Conservation (phyloP, 441 rosid genomes). For the Gossypium davidsonii region DNA sequence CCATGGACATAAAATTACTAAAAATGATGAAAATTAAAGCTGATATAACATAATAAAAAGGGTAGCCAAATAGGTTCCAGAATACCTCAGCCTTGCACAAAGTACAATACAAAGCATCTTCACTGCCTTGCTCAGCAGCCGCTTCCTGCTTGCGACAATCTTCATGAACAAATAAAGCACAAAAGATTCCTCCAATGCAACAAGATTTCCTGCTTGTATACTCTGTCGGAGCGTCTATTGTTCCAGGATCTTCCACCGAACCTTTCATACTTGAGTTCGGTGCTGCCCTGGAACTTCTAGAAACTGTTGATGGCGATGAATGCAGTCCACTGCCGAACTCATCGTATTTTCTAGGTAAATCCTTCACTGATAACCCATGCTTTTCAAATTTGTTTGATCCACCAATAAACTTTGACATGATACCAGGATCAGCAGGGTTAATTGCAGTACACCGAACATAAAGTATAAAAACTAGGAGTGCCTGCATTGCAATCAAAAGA, state of each 20-base stretch:
- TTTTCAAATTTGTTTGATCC: slow-evolving; percentile 23
- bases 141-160: slow-evolving; percentile 55
- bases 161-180: slow-evolving; percentile 54
- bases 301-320: slow-evolving; percentile 71
- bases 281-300: slow-evolving; percentile 58
- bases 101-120: slow-evolving; percentile 67
- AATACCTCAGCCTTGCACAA: slow-evolving; percentile 66
- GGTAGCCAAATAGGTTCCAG: neutral
- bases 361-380: slow-evolving; percentile 35
- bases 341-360: slow-evolving; percentile 41
- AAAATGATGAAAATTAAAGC: neutral
- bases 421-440: slow-evolving; percentile 73
- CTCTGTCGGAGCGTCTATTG: slow-evolving; percentile 24
- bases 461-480: slow-evolving; percentile 53
- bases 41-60: neutral
- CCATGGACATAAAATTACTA: neutral
- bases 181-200: slow-evolving; percentile 39
- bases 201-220: slow-evolving; percentile 25
- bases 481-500: slow-evolving; percentile 30
- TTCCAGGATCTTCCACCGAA: slow-evolving; percentile 46
- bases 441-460: slow-evolving; percentile 68
- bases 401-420: slow-evolving; percentile 49
- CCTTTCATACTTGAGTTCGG: slow-evolving; percentile 66
- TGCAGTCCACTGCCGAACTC: slow-evolving; percentile 51
- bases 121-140: slow-evolving; percentile 37